These are phyloP conservation scores for Puccinia coronata DNA, from an alignment of 1,284 basidiomycete genomes.

Conservation along the genomic window DNA sequence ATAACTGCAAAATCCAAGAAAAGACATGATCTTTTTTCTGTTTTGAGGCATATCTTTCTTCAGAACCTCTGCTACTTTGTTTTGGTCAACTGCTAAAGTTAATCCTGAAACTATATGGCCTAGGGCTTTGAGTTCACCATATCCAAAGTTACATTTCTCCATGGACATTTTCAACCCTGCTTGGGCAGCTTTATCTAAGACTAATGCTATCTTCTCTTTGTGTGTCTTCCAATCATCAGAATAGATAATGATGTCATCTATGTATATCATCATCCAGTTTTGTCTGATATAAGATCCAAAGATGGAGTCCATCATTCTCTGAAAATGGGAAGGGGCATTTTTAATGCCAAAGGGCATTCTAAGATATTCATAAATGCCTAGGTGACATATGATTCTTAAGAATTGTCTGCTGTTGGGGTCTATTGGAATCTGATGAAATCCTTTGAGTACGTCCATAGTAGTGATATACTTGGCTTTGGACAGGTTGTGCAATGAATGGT, in stretches of 20 bases:
- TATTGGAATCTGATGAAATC: slow-evolving; percentile 17
- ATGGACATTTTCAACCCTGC: slow-evolving; percentile 11
- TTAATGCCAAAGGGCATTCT: no score
- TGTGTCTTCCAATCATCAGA: slow-evolving; percentile 9
- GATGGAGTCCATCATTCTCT: slow-evolving; percentile 35
- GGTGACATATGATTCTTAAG: slow-evolving; percentile 20
- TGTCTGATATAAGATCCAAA: slow-evolving; percentile 14
- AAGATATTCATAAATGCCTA: background rate
- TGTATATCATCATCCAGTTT: slow-evolving; percentile 22
- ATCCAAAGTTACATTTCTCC: slow-evolving; percentile 28
- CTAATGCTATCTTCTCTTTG: background rate
- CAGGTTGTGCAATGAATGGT: background rate
- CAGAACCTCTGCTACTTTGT: slow-evolving; percentile 60
- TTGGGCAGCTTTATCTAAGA: background rate
- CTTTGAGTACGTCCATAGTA: slow-evolving; percentile 10
- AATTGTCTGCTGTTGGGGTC: no score
- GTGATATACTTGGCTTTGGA: slow-evolving; percentile 2
- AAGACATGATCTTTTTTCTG: slow-evolving; percentile 47
- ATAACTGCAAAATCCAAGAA: slow-evolving; percentile 16
- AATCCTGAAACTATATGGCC: slow-evolving; percentile 59
- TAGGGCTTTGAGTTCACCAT: slow-evolving; percentile 51
- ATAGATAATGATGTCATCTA: slow-evolving; percentile 24
- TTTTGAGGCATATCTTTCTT: slow-evolving; percentile 60
- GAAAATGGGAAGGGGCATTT: slow-evolving; percentile 37
- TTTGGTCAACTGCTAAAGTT: slow-evolving; percentile 60